These are phyloP conservation scores for Candida albicans DNA, from an alignment of 1,139 yeast species.

Conservation along the genomic window DNA sequence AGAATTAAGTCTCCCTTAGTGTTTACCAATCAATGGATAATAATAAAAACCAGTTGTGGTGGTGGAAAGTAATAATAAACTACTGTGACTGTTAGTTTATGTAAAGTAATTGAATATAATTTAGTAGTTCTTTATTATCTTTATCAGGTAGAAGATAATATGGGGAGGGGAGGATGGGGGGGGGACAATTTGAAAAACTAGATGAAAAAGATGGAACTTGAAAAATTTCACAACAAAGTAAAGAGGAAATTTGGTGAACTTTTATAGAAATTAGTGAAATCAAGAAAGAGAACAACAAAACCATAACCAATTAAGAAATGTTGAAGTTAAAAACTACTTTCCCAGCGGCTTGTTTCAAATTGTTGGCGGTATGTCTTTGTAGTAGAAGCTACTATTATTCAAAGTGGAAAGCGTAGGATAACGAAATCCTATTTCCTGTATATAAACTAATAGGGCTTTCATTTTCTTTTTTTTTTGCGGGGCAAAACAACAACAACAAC, in stretches of 20 bases:
- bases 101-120: background rate
- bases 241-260: background rate
- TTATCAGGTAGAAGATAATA: too few species aligned
- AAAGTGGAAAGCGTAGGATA: background rate
- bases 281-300: background rate
- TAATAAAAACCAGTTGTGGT: too few species aligned
- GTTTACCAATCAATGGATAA: too few species aligned
- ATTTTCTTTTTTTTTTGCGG: background rate
- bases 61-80: too few species aligned
- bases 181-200: too few species aligned
- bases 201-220: too few species aligned
- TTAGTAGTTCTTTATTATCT: too few species aligned
- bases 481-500: too few species aligned
- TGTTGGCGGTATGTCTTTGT: background rate
- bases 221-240: too few species aligned
- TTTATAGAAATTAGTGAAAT: background rate
- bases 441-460: background rate
- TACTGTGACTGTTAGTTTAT: background rate
- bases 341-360: background rate
- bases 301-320: background rate
- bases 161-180: too few species aligned
- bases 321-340: background rate
- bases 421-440: conserved; percentile 3
- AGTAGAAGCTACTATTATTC: too few species aligned
- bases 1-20: too few species aligned